phyloP scores from a whole-genome alignment of 345 rosid genomes.

The Boechera stricta region DNA sequence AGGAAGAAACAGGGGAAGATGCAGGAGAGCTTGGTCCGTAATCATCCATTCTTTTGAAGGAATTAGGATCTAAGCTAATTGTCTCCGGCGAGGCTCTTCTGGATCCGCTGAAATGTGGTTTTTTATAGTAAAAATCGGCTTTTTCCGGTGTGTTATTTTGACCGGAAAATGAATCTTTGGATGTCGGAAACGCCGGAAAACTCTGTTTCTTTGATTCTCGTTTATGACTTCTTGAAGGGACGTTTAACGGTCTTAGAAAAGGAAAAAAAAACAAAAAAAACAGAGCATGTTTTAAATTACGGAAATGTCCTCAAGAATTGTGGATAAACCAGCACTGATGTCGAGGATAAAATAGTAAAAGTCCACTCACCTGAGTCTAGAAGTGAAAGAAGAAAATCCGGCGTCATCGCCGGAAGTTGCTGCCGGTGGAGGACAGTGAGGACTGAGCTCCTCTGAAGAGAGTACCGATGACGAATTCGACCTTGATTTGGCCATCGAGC shows the following conservation, averaged over 20 bases:
- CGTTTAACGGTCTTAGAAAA: constrained; percentile 68
- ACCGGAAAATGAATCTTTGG: constrained; percentile 41
- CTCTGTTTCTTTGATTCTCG: constrained; percentile 47
- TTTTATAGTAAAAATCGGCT: constrained; percentile 36
- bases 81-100: constrained; percentile 73
- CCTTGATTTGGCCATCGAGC: constrained; percentile 40
- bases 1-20: constrained; percentile 75
- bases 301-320: background rate
- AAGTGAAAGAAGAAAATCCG: constrained; percentile 74
- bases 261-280: background rate
- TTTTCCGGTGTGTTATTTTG: constrained; percentile 49
- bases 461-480: constrained; percentile 79
- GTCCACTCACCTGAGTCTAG: constrained; percentile 69
- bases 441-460: constrained; percentile 84
- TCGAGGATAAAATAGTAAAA: constrained; percentile 9
- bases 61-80: constrained; percentile 62
- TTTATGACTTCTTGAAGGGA: constrained; percentile 58
- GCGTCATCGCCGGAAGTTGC: constrained; percentile 59
- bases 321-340: too few relatives aligned
- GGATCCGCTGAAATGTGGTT: constrained; percentile 44
- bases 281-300: constrained; percentile 1
- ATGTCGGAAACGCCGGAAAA: constrained; percentile 44
- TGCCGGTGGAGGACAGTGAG: constrained; percentile 56
- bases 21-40: constrained; percentile 67
- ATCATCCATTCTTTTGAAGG: constrained; percentile 62